These are phyloP conservation scores for Botrytis medusae DNA, from an alignment of 2,329 filamentous ascomycete species.

Conservation along the genomic window DNA sequence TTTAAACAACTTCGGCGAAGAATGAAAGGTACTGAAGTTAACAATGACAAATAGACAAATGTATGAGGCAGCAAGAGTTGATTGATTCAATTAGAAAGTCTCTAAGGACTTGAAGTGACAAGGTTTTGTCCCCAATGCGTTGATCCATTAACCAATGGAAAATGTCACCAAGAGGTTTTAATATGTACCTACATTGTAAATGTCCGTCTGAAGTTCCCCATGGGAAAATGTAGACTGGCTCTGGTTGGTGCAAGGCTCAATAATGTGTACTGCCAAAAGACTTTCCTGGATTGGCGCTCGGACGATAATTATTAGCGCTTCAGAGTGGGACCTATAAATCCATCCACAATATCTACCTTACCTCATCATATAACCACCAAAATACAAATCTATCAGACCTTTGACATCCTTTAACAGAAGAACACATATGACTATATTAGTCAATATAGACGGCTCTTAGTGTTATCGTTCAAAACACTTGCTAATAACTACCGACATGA, in stretches of 20 bases:
- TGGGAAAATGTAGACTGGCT: neutral
- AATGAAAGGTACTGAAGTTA: neutral
- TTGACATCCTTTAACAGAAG: neutral
- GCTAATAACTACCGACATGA: constrained; percentile 28
- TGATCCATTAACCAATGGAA: neutral
- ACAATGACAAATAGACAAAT: neutral
- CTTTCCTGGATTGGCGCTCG: neutral
- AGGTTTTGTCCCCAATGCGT: neutral
- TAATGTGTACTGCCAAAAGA: neutral
- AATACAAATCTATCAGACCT: neutral
- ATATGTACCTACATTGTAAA: neutral
- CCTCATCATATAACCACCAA: neutral
- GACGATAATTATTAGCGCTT: neutral
- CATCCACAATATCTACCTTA: neutral
- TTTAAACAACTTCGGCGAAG: neutral
- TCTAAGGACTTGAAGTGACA: neutral
- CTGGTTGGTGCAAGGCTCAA: neutral
- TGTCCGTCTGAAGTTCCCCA: neutral
- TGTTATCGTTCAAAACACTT: neutral
- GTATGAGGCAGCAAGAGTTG: neutral
- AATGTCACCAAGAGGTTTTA: neutral
- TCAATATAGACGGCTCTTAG: neutral
- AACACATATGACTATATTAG: neutral
- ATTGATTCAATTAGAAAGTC: neutral
- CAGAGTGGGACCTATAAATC: neutral